These are phyloP conservation scores for Boletus coccyginus DNA, from an alignment of 768 basidiomycete genomes.

Conservation along the genomic window DNA sequence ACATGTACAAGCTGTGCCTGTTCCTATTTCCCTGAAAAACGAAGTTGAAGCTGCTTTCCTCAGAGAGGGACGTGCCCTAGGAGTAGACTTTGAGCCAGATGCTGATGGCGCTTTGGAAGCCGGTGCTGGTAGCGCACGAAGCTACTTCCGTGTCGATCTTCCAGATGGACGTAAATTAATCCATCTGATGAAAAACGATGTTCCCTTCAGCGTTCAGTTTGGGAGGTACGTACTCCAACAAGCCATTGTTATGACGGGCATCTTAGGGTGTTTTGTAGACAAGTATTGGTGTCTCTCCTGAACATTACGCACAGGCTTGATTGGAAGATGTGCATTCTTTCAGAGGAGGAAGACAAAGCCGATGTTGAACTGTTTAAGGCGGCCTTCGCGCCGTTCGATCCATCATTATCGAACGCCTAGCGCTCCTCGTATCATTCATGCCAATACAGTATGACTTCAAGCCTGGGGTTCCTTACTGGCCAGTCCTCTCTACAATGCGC, in stretches of 20 bases:
- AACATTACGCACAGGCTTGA: conserved; percentile 77
- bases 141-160: conserved; percentile 90
- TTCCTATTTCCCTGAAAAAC: conserved; percentile 61
- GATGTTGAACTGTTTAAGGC: conserved; percentile 84
- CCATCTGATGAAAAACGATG: conserved; percentile 74
- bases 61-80: conserved; percentile 60
- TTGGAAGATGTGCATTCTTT: conserved; percentile 85
- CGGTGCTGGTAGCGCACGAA: conserved; percentile 48
- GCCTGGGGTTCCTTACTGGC: background rate
- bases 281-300: conserved; percentile 76
- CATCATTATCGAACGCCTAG: conserved; percentile 28
- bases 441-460: background rate
- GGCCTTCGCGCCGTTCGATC: conserved; percentile 76
- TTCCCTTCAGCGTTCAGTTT: conserved; percentile 88
- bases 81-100: conserved; percentile 75
- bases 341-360: conserved; percentile 81
- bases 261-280: conserved; percentile 44
- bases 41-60: conserved; percentile 71
- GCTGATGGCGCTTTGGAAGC: conserved; percentile 58
- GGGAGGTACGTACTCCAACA: conserved; percentile 59
- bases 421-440: background rate
- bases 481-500: background rate
- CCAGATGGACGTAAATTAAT: conserved; percentile 85
- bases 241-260: background rate
- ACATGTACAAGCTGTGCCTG: conserved; percentile 83